A percentile compares a stretch with the other conserved stretches of the same genome.
phyloP scores from a whole-genome alignment of 2,329 filamentous ascomycete genomes.

The Aspergillus jensenii region DNA sequence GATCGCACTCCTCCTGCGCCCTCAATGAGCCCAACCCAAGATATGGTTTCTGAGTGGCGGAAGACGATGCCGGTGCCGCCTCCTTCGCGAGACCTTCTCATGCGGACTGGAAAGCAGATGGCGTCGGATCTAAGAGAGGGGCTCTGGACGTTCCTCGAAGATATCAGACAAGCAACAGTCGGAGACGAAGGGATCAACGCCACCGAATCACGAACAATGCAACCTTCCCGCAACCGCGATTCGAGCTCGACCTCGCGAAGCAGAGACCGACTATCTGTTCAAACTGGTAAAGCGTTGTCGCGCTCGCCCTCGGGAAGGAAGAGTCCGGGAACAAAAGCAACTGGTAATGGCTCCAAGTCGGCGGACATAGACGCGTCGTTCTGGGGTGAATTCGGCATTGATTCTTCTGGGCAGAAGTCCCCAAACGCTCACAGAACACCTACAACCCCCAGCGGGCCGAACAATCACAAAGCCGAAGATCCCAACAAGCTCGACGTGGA shows the following conservation, averaged over 20 bases:
- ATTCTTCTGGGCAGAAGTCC: constrained; percentile 45
- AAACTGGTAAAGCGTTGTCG: constrained; percentile 25
- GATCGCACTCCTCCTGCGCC: constrained; percentile 30
- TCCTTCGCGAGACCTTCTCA: constrained; percentile 51
- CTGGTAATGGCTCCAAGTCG: constrained; percentile 43
- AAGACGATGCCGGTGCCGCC: constrained; percentile 44
- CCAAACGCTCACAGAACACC: constrained; percentile 30
- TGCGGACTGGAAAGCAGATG: constrained; percentile 69
- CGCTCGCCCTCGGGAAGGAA: constrained; percentile 32
- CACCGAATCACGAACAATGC: constrained; percentile 39
- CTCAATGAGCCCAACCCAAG: constrained; percentile 30
- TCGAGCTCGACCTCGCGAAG: constrained; percentile 33
- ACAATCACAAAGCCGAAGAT: constrained; percentile 31
- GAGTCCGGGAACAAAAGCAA: constrained; percentile 32
- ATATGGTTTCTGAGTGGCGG: constrained; percentile 40
- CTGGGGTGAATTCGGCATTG: constrained; percentile 53
- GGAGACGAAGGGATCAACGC: constrained; percentile 83
- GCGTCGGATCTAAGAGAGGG: constrained; percentile 87
- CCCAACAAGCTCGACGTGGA: constrained; percentile 43
- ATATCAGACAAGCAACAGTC: constrained; percentile 91
- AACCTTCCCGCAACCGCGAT: constrained; percentile 31
- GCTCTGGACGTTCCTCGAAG: constrained; percentile 91
- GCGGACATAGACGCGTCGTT: constrained; percentile 47
- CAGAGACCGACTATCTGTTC: constrained; percentile 32
- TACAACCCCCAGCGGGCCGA: constrained; percentile 36